phyloP scores from a whole-genome alignment of 1,139 yeast genomes.

The Geotrichum phurueaensis region DNA sequence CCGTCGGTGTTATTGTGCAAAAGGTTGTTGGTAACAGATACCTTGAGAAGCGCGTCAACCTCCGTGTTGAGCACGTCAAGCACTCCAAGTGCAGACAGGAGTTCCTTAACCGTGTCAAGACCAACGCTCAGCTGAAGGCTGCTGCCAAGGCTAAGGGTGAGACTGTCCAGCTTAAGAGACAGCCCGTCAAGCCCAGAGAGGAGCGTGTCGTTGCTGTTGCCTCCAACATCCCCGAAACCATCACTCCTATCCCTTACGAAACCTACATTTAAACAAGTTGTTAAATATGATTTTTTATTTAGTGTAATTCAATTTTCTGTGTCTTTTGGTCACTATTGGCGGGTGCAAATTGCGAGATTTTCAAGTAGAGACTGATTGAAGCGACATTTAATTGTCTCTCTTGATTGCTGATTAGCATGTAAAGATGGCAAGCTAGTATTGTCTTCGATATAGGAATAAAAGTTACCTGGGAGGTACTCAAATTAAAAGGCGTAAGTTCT shows the following conservation, averaged over 20 bases:
- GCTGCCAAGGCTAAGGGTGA: conserved; percentile 96
- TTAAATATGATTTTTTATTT: neutral
- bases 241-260: conserved; percentile 99
- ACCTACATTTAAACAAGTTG: conserved; percentile 74
- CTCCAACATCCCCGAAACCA: conserved; percentile 86
- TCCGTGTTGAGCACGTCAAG: conserved; percentile 97
- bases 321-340: neutral
- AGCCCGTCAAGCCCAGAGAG: conserved; percentile 96
- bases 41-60: conserved; percentile 96
- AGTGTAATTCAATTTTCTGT: neutral
- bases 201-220: conserved; percentile 72
- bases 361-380: neutral
- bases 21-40: conserved; percentile 99
- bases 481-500: too few relatives aligned
- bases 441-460: too few relatives aligned
- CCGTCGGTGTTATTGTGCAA: conserved; percentile 97
- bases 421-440: too few relatives aligned
- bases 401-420: neutral
- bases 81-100: conserved; percentile 99
- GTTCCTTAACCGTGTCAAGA: conserved; percentile 96
- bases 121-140: conserved; percentile 86
- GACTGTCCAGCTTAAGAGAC: conserved; percentile 91
- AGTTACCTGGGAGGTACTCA: too few relatives aligned
- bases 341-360: neutral
- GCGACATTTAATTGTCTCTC: neutral